Base-by-base conservation (phyloP, 2,329 filamentous ascomycete genomes). In the Exophiala sp. region DNA sequence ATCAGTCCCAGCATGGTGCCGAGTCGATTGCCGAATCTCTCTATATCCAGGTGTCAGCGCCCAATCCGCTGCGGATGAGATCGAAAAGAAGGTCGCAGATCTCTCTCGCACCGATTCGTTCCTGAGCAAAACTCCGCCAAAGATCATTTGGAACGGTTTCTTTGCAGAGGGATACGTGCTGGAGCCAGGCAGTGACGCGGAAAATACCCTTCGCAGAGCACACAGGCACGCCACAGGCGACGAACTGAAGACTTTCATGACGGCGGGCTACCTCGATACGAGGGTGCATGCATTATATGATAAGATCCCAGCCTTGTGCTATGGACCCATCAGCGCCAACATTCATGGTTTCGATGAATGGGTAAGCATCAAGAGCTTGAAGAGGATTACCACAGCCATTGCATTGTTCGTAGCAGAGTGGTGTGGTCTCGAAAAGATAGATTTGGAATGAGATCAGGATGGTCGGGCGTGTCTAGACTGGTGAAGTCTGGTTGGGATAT, bases 261-360 rank as follows among this genome's bases (percentile, higher is more conserved):
- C 52, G 13, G 49, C 48, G 3, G 55, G 51, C 13, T 57, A 57
- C 41, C 43, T 57, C 8, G 55, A 57, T 27, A 49, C 55, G 5
- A 27, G 55, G 13, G 49, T 57, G 3, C 55, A 57, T 38, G 44
- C 37, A 22, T 27, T 57, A 34, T 57, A 57, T 32, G 55, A 55
- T 34, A 53, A 50, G 27, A 51, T 55, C 6, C 52, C 55, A 16
- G 52, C 55, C 2, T 39, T 57, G 38, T 49, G 47, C 14, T 57
- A 57, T 41, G 55, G 55, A 10, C 52, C 49, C 2, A 48, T 57
- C 11, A 45, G 41, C n/a, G 66, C 68, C 3, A 76, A 76, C 0
- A 56, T 78, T 2, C 75, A 80, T 56, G 66, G 65, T 0, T 74
- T 73, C 37, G 69, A 74, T 45, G 76, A 80, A 60, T 78, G 70